Percentiles rank a stretch among this genome's conserved stretches.
Evolutionary conservation across 495 filamentous ascomycete genomes (phyloP).

Genomic region (Lindgomyces ingoldianus): DNA sequence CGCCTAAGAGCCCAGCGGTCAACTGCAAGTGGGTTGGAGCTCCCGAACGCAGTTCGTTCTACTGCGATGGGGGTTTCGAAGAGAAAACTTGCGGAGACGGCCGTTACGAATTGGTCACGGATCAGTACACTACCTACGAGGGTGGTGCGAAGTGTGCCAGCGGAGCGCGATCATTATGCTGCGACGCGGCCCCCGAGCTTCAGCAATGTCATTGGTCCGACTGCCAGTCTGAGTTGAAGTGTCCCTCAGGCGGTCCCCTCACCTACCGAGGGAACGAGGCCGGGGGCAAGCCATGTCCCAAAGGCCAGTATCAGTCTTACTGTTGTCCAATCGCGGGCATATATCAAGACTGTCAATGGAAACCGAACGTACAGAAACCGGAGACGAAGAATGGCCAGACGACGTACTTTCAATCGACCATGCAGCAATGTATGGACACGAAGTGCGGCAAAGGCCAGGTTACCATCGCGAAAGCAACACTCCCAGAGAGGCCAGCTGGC

Average conservation of each 20-base stretch:
- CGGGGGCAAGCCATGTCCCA: not conserved
- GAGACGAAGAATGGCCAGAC: not conserved
- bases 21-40: constrained; percentile 1
- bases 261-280: not conserved
- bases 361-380: not conserved
- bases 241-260: not conserved
- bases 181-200: no score
- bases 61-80: no score
- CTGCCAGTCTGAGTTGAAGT: no score
- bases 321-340: not conserved
- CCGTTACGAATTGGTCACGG: no score
- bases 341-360: not conserved
- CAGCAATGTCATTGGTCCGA: no score
- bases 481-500: not conserved
- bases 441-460: not conserved
- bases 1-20: not conserved
- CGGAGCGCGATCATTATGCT: no score
- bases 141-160: no score
- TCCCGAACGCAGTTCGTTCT: not conserved
- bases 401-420: not conserved
- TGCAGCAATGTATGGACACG: not conserved
- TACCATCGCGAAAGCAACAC: not conserved
- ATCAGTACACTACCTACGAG: no score
- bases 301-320: not conserved
- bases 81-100: no score